Percentiles rank a stretch among this genome's conserved stretches.
Evolutionary conservation across 495 filamentous ascomycete species (phyloP).

Genomic region (Hyaloscypha variabilis): DNA sequence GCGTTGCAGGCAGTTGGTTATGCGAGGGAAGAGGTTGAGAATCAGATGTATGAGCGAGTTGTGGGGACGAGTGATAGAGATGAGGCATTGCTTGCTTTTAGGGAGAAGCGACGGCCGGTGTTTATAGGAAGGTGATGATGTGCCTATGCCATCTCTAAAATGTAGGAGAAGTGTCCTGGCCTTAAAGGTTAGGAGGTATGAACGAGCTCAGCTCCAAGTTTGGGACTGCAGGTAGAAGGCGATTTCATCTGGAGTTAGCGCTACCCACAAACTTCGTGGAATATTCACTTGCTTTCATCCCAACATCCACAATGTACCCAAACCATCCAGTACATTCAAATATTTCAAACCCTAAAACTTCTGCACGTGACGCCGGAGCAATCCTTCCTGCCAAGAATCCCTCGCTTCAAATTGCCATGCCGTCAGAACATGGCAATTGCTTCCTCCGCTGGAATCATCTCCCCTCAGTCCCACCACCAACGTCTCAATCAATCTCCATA

Average conservation of each 20-base stretch:
- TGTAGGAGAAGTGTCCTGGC: not conserved
- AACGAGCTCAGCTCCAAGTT: not conserved
- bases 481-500: too few relatives aligned
- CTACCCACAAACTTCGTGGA: too few relatives aligned
- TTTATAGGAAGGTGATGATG: conserved; percentile 64
- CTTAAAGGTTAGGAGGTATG: too few relatives aligned
- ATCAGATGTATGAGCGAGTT: conserved; percentile 76
- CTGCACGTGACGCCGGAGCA: not conserved
- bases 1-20: conserved; percentile 71
- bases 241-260: too few relatives aligned
- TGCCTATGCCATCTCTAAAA: not conserved
- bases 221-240: too few relatives aligned
- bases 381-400: not conserved
- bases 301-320: too few relatives aligned
- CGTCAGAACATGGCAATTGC: not conserved
- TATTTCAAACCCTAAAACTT: too few relatives aligned
- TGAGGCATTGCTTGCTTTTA: conserved; percentile 86
- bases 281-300: too few relatives aligned
- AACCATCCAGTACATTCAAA: too few relatives aligned
- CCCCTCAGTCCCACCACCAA: too few relatives aligned
- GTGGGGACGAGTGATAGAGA: conserved; percentile 80
- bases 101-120: conserved; percentile 85
- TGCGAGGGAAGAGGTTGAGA: conserved; percentile 70
- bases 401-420: not conserved
- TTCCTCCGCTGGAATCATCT: too few relatives aligned